Evolutionary conservation across 2,329 filamentous ascomycete species (phyloP).

Genomic region (Scleromitrula shiraiana): DNA sequence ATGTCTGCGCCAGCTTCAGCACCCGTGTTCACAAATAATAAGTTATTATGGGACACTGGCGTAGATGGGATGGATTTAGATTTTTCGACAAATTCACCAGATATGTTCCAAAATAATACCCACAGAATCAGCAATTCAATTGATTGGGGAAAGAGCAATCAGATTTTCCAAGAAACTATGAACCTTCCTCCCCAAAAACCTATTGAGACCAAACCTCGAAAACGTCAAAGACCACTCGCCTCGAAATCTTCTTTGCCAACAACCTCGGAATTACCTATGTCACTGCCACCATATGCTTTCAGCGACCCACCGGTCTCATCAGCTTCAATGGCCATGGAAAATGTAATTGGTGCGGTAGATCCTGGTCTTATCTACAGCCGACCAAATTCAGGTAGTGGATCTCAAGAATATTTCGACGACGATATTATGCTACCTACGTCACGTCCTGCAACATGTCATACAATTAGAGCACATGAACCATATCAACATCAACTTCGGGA

Average conservation of each 20-base stretch:
- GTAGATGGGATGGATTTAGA: slow-evolving; percentile 54
- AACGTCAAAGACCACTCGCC: slow-evolving; percentile 41
- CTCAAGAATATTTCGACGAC: slow-evolving; percentile 19
- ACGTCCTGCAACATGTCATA: slow-evolving; percentile 24
- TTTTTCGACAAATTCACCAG: slow-evolving; percentile 37
- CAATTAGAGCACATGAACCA: slow-evolving; percentile 21
- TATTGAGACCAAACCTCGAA: slow-evolving; percentile 22
- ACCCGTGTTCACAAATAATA: slow-evolving; percentile 36
- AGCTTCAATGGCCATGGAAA: slow-evolving; percentile 43
- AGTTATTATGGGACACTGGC: slow-evolving; percentile 45
- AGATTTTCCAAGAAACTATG: slow-evolving; percentile 44
- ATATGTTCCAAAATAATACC: slow-evolving; percentile 24
- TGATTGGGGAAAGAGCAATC: slow-evolving; percentile 49
- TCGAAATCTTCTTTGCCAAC: slow-evolving; percentile 30
- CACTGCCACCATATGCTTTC: slow-evolving; percentile 35
- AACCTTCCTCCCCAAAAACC: slow-evolving; percentile 15
- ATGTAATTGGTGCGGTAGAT: slow-evolving; percentile 44
- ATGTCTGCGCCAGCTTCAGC: slow-evolving; percentile 48
- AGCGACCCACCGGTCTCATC: slow-evolving; percentile 35
- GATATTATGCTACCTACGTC: slow-evolving; percentile 21
- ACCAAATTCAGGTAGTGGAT: slow-evolving; percentile 16
- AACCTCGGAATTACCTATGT: slow-evolving; percentile 32
- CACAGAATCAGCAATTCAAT: slow-evolving; percentile 44
- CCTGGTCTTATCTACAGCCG: slow-evolving; percentile 51
- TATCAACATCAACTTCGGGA: slow-evolving; percentile 29